Base-by-base conservation (phyloP, 495 filamentous ascomycete species). In the Xylaria curta region DNA sequence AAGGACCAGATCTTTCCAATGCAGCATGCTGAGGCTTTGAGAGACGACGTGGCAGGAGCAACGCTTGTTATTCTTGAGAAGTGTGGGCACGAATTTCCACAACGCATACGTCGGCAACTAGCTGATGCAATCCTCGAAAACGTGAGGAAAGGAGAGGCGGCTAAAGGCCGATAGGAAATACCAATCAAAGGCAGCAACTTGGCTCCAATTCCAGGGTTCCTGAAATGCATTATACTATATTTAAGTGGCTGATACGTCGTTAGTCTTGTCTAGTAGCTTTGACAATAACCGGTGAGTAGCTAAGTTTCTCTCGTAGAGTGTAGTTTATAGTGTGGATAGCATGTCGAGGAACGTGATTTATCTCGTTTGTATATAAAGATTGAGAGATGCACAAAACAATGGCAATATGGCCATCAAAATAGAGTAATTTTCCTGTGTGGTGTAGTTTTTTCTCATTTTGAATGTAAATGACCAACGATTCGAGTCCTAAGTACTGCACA, bases 1-100 rank as follows among this genome's bases (percentile, higher is more conserved):
- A 72, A 72, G 31, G 69, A 72, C 47, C 69, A 72, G 49, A 24
- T 72, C 38, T 46, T 72, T 33, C 62, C 69, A 2, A 46, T 66
- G 44, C 13, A 26, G 19, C 69, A 72, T 24, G 62, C 15, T n/a
- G 69, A 72, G 40, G 69, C 62, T 56, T 56, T 72, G 69, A 72
- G 36, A 58, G 69, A 72, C 24, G 69, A 66, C 3, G 49, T 72
- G 7, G 69, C 66, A 38, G 47, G 69, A 33, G 69, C 69, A 26
- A 72, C 46, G 33, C 69, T 72, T 38, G 69, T 72, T n/a, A 38
- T 58, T 21, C 44, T 72, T 15, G 62, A 67, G 31, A 49, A 72
- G 8, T 72, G 69, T 15, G 69, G 69, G n/a, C 62, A 72, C 26
- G 69, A 72, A 46, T 24, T 72, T 12, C 69, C 62, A 12, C 42